Conservation (phyloP, 495 filamentous ascomycete species). For the Penicillium ucsense region DNA sequence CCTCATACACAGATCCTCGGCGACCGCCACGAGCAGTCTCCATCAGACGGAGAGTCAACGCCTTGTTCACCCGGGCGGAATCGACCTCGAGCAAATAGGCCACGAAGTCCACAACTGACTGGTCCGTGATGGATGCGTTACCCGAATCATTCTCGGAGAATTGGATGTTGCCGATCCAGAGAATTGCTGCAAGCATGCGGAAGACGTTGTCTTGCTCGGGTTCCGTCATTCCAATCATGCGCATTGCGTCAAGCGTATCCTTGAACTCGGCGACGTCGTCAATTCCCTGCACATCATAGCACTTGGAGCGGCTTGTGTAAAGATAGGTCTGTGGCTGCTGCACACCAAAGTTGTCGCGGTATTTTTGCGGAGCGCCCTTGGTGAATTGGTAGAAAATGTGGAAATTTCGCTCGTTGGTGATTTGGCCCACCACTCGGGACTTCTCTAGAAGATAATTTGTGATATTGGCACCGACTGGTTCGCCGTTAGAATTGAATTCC, state of each 20-base stretch:
- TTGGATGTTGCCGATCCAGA: constrained; percentile 91
- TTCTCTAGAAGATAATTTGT: constrained; percentile 98
- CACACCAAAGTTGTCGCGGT: constrained; percentile 76
- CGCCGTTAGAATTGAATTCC: constrained; percentile 88
- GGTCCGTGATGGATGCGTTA: constrained; percentile 77
- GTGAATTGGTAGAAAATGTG: constrained; percentile 99
- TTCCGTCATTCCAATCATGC: constrained; percentile 79
- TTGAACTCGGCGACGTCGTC: constrained; percentile 86
- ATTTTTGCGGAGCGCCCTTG: constrained; percentile 80
- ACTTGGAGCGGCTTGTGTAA: constrained; percentile 94
- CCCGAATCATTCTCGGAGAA: constrained; percentile 82
- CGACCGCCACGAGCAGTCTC: constrained; percentile 82
- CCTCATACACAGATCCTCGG: constrained; percentile 76
- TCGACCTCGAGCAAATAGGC: constrained; percentile 92
- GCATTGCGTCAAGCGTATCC: constrained; percentile 91
- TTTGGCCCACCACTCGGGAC: constrained; percentile 90
- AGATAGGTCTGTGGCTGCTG: constrained; percentile 87
- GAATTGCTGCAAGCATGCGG: constrained; percentile 83
- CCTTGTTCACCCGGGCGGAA: constrained; percentile 68
- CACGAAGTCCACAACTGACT: constrained; percentile 86
- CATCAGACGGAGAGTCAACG: constrained; percentile 78
- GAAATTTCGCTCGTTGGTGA: constrained; percentile 92
- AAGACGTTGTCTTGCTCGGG: constrained; percentile 93
- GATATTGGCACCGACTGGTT: constrained; percentile 93
- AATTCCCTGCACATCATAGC: constrained; percentile 84